Conservation (phyloP, 2,329 filamentous ascomycete species). For the Clonostachys rhizophaga region DNA sequence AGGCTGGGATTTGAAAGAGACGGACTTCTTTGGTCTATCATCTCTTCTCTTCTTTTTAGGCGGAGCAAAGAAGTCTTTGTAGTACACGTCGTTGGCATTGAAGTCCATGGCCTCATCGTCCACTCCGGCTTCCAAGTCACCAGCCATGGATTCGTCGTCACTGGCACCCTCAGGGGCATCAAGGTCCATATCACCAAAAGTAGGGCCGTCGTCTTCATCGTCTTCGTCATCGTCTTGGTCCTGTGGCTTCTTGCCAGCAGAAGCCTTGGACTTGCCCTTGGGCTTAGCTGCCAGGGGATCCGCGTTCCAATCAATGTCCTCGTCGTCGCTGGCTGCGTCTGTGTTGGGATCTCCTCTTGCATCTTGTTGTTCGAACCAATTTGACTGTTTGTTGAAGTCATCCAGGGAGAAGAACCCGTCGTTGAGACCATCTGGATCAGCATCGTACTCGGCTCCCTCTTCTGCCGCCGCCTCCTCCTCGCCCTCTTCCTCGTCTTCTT, state of each 20-base stretch:
- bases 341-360: constrained; percentile 70
- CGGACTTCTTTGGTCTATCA: constrained; percentile 35
- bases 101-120: constrained; percentile 54
- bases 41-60: constrained; percentile 65
- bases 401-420: constrained; percentile 98
- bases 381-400: constrained; percentile 91
- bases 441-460: constrained; percentile 39
- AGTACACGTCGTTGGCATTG: constrained; percentile 87
- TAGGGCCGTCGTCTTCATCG: constrained; percentile 73
- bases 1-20: constrained; percentile 30
- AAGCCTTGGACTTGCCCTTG: constrained; percentile 1
- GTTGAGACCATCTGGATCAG: constrained; percentile 78
- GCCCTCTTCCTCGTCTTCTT: constrained; percentile 25
- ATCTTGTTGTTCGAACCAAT: constrained; percentile 85
- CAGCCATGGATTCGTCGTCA: constrained; percentile 52
- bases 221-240: constrained; percentile 43
- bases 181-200: constrained; percentile 75
- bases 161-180: constrained; percentile 67
- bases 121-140: constrained; percentile 28
- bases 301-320: constrained; percentile 81
- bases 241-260: constrained; percentile 19
- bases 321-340: constrained; percentile 73
- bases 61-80: constrained; percentile 90
- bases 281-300: constrained; percentile 54
- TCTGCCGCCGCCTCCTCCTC: constrained; percentile 34